phyloP scores from a whole-genome alignment of 495 filamentous ascomycete genomes.

The Daldinia decipiens region DNA sequence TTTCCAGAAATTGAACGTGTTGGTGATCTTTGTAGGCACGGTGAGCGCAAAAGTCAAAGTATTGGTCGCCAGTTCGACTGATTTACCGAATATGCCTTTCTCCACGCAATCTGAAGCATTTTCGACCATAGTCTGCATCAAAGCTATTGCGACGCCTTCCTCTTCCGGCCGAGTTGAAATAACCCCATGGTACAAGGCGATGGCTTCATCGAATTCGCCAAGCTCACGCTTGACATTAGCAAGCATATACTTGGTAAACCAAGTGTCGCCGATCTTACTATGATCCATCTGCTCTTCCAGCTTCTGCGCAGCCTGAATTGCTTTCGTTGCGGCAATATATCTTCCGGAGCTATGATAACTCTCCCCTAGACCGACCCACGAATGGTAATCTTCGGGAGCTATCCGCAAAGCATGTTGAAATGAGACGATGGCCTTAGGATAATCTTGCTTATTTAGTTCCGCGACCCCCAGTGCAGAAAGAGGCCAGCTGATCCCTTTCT shows the following conservation, averaged over 20 bases:
- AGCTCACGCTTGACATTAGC: conserved; percentile 93
- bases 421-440: conserved; percentile 82
- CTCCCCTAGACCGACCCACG: conserved; percentile 95
- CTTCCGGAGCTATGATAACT: conserved; percentile 94
- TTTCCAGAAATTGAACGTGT: conserved; percentile 96
- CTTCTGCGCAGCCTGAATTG: conserved; percentile 81
- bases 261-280: conserved; percentile 67
- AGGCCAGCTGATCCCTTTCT: conserved; percentile 93
- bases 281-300: conserved; percentile 66
- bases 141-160: conserved; percentile 84
- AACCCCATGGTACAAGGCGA: conserved; percentile 77
- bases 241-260: conserved; percentile 98
- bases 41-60: conserved; percentile 56
- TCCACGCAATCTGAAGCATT: conserved; percentile 79
- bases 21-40: conserved; percentile 53
- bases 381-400: conserved; percentile 86
- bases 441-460: conserved; percentile 94
- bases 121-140: conserved; percentile 88
- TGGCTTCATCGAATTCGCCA: conserved; percentile 85
- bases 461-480: conserved; percentile 96
- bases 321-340: conserved; percentile 91
- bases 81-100: conserved; percentile 83
- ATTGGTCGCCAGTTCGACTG: conserved; percentile 70
- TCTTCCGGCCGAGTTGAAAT: conserved; percentile 72
- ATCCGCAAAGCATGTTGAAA: conserved; percentile 92